Evolutionary conservation across 306 rosid species (phyloP).

Genomic region (Cicer yamashitae): DNA sequence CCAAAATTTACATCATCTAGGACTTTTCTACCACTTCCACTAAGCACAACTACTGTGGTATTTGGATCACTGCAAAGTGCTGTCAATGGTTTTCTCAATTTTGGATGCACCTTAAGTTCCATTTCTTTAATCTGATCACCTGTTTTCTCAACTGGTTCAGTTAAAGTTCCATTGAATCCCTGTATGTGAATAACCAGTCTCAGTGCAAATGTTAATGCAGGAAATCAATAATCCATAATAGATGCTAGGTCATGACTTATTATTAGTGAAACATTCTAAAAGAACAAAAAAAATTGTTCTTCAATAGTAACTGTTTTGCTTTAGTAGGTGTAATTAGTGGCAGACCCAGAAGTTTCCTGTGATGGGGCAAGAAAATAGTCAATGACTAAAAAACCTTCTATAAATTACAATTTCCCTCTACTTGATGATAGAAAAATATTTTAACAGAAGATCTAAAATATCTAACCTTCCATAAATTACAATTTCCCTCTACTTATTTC

Average conservation of each 20-base stretch:
- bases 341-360: too few species aligned
- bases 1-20: conserved; percentile 68
- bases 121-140: conserved; percentile 91
- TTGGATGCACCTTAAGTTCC: conserved; percentile 88
- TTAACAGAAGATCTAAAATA: too few species aligned
- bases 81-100: conserved; percentile 66
- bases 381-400: too few species aligned
- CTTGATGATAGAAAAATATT: too few species aligned
- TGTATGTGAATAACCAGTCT: conserved; percentile 45
- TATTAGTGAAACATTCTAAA: conserved; percentile 34
- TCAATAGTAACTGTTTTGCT: not conserved
- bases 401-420: too few species aligned
- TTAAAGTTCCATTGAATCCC: conserved; percentile 94
- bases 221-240: not conserved
- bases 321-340: too few species aligned
- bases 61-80: conserved; percentile 73
- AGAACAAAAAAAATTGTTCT: not conserved
- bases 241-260: conserved; percentile 14
- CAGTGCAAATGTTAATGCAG: conserved; percentile 15
- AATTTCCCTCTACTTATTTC: too few species aligned
- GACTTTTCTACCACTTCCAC: conserved; percentile 80
- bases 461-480: too few species aligned
- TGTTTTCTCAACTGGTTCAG: conserved; percentile 87
- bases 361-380: too few species aligned
- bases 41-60: conserved; percentile 88